These are phyloP conservation scores for Luzula sylvatica DNA, from an alignment of 176 grass and related monocot species.

Conservation along the genomic window DNA sequence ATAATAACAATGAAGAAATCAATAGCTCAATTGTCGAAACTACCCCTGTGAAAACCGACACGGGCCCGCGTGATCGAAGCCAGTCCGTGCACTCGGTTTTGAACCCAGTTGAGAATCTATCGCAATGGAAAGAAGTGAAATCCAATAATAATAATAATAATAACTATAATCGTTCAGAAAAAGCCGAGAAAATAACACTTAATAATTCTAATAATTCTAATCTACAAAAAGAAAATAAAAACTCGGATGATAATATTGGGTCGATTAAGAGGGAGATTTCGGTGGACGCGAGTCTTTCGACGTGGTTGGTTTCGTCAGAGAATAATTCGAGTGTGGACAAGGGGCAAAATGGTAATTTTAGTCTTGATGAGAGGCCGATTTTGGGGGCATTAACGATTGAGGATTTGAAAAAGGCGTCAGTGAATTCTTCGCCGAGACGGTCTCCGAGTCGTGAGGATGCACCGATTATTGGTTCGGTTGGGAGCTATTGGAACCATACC, in stretches of 20 bases:
- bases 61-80: constrained; percentile 47
- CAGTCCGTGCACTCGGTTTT: constrained; percentile 45
- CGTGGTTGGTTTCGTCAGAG: constrained; percentile 49
- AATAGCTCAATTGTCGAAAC: constrained; percentile 8
- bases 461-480: constrained; percentile 83
- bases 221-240: constrained; percentile 50
- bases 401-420: constrained; percentile 74
- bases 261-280: constrained; percentile 53
- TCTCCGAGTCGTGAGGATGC: constrained; percentile 64
- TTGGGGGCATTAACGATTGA: constrained; percentile 77
- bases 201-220: constrained; percentile 12
- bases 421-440: constrained; percentile 52
- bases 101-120: constrained; percentile 58
- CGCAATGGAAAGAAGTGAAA: constrained; percentile 73
- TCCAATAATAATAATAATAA: constrained; percentile 14
- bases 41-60: constrained; percentile 12
- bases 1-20: constrained; percentile 20
- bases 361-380: constrained; percentile 73
- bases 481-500: constrained; percentile 58
- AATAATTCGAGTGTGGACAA: constrained; percentile 38
- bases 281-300: constrained; percentile 85
- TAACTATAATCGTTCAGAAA: constrained; percentile 14
- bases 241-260: not conserved
- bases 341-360: constrained; percentile 35
- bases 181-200: constrained; percentile 19